Conservation (phyloP, 257 asterid genomes). For the Lycium ferocissimum region DNA sequence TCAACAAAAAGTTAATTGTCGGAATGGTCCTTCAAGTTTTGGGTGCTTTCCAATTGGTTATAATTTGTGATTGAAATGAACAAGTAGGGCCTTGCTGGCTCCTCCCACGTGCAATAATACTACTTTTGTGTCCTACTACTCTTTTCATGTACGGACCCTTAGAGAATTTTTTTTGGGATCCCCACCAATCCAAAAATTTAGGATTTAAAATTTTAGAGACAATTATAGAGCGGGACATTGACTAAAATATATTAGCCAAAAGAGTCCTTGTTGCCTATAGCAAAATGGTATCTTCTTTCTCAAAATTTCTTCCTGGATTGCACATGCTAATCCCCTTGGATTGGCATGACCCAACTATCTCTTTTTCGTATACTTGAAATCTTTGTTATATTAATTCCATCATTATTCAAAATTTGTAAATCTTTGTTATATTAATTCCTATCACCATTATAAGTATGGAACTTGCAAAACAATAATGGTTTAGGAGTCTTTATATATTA, state of each 20-base stretch:
- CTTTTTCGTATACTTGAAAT: background rate
- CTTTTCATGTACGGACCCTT: constrained; percentile 55
- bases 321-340: constrained; percentile 53
- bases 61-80: constrained; percentile 21
- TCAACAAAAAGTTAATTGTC: constrained; percentile 8
- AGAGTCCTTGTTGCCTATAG: constrained; percentile 57
- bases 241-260: constrained; percentile 38
- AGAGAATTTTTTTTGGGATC: constrained; percentile 61
- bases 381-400: background rate
- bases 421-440: background rate
- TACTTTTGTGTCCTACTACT: constrained; percentile 39
- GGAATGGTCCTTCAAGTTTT: constrained; percentile 18
- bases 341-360: background rate
- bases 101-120: constrained; percentile 72
- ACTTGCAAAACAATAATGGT: background rate
- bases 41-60: background rate
- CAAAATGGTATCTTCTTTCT: constrained; percentile 42
- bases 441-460: background rate
- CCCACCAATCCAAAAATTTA: constrained; percentile 32
- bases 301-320: constrained; percentile 46
- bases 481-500: background rate
- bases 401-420: background rate
- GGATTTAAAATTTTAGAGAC: background rate
- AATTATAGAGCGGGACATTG: constrained; percentile 45
- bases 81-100: constrained; percentile 48